These are phyloP conservation scores for Sporothrix sp. DNA, from an alignment of 2,329 filamentous ascomycete species.

Conservation along the genomic window DNA sequence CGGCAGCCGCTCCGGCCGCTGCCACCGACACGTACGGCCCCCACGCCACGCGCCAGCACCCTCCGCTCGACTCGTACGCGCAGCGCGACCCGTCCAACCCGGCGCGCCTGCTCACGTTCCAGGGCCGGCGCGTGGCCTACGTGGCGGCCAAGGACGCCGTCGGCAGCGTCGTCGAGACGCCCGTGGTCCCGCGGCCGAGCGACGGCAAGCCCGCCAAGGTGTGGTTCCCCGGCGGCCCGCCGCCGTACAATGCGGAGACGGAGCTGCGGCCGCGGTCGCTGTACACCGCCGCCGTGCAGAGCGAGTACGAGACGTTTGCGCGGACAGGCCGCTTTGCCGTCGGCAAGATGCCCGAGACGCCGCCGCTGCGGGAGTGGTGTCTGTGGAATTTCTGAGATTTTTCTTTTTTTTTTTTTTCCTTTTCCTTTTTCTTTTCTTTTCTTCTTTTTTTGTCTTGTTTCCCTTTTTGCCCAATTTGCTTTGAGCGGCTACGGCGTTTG, in stretches of 20 bases:
- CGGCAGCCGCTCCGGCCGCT: background rate
- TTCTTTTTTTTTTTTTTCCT: too few relatives aligned
- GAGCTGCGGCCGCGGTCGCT: constrained; percentile 36
- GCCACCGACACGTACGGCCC: background rate
- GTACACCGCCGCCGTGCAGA: constrained; percentile 41
- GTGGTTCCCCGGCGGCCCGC: constrained; percentile 64
- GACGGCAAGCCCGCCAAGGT: constrained; percentile 41
- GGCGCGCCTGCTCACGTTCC: constrained; percentile 24
- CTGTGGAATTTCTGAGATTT: constrained; percentile 61
- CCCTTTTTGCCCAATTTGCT: too few relatives aligned
- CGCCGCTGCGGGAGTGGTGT: constrained; percentile 68
- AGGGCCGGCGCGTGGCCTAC: constrained; percentile 25
- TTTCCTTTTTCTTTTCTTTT: too few relatives aligned
- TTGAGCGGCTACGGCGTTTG: too few relatives aligned
- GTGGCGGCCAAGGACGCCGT: constrained; percentile 23
- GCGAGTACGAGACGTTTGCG: constrained; percentile 54
- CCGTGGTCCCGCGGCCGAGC: background rate
- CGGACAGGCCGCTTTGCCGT: constrained; percentile 59
- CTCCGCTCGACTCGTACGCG: constrained; percentile 23
- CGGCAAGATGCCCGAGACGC: constrained; percentile 63
- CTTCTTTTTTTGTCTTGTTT: too few relatives aligned
- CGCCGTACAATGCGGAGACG: constrained; percentile 52
- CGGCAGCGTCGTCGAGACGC: constrained; percentile 27
- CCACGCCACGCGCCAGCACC: constrained; percentile 24
- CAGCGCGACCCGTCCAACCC: constrained; percentile 14